Conservation (phyloP, 1,284 basidiomycete species). For the Ceratobasidium sp. region DNA sequence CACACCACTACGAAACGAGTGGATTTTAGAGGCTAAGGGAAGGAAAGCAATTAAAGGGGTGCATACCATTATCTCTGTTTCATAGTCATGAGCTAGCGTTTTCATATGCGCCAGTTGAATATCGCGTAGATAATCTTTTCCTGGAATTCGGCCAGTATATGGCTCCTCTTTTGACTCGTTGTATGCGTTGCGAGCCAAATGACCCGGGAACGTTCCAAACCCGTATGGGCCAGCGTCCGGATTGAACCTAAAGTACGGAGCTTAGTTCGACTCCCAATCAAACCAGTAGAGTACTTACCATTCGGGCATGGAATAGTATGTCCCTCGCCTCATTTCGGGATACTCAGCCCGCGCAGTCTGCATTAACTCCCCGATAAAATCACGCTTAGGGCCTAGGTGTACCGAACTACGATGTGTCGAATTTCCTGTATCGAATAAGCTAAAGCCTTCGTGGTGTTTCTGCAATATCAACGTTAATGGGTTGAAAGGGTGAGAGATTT, state of each 20-base stretch:
- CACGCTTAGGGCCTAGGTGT: slow-evolving; percentile 62
- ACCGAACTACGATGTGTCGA: slow-evolving; percentile 63
- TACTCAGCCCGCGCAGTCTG: slow-evolving; percentile 62
- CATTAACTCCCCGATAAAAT: slow-evolving; percentile 65
- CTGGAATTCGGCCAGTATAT: slow-evolving; percentile 63
- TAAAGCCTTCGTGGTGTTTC: slow-evolving; percentile 58
- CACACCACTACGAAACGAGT: slow-evolving; percentile 60
- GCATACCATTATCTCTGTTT: slow-evolving; percentile 66
- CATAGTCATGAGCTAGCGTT: slow-evolving; percentile 62
- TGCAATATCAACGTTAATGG: slow-evolving; percentile 13
- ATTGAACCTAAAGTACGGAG: slow-evolving; percentile 57
- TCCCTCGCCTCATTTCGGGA: slow-evolving; percentile 63
- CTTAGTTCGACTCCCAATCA: not conserved
- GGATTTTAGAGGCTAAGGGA: not conserved
- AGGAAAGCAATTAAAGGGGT: slow-evolving; percentile 6
- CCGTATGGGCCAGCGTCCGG: slow-evolving; percentile 65
- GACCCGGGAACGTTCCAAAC: slow-evolving; percentile 63
- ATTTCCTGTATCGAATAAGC: slow-evolving; percentile 65
- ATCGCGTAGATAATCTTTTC: slow-evolving; percentile 64
- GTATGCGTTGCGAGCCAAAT: slow-evolving; percentile 64
- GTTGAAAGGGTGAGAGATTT: not conserved
- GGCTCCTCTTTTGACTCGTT: slow-evolving; percentile 62
- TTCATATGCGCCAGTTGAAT: slow-evolving; percentile 68
- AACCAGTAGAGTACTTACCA: slow-evolving; percentile 44
- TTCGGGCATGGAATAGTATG: slow-evolving; percentile 60